Evolutionary conservation across 139 green algal genomes (phyloP).

Genomic region (Spirogloea muscicola): DNA sequence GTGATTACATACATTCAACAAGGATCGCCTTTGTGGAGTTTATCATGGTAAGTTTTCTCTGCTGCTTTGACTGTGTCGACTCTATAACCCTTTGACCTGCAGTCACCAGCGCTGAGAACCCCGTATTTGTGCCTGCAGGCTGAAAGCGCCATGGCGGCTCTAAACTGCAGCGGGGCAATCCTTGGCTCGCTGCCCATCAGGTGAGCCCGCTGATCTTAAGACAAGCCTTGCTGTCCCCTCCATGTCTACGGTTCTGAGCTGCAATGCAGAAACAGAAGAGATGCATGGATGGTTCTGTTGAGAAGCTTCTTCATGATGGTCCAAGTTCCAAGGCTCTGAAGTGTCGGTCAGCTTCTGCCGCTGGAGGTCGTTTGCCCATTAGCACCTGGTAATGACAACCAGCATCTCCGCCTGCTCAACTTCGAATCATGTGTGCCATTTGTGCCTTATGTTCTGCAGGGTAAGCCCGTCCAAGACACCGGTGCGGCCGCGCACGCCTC

Average conservation of each 20-base stretch:
- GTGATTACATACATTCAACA: slow-evolving; percentile 79
- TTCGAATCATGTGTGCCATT: no score
- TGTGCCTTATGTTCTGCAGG: slow-evolving; percentile 2
- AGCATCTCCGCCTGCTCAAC: neutral
- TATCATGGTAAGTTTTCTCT: slow-evolving; percentile 29
- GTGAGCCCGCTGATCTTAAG: slow-evolving; percentile 2
- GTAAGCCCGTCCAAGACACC: slow-evolving; percentile 26
- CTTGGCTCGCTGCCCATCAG: slow-evolving; percentile 63
- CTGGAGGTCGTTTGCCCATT: neutral
- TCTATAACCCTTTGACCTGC: no score
- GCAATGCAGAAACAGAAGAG: no score
- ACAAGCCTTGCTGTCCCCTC: no score
- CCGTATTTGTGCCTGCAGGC: no score
- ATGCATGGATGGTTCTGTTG: no score
- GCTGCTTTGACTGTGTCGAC: neutral
- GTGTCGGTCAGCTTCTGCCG: neutral
- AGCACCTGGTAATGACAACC: neutral
- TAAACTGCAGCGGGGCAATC: slow-evolving; percentile 87
- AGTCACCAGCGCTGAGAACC: no score
- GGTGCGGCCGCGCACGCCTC: neutral
- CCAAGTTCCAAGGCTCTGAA: neutral
- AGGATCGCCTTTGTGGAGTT: slow-evolving; percentile 98
- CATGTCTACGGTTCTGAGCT: no score
- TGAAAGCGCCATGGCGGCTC: slow-evolving; percentile 73
- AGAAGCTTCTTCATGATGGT: no score